Evolutionary conservation across 2,329 filamentous ascomycete species (phyloP).

Genomic region (Harringtonia lauricola): DNA sequence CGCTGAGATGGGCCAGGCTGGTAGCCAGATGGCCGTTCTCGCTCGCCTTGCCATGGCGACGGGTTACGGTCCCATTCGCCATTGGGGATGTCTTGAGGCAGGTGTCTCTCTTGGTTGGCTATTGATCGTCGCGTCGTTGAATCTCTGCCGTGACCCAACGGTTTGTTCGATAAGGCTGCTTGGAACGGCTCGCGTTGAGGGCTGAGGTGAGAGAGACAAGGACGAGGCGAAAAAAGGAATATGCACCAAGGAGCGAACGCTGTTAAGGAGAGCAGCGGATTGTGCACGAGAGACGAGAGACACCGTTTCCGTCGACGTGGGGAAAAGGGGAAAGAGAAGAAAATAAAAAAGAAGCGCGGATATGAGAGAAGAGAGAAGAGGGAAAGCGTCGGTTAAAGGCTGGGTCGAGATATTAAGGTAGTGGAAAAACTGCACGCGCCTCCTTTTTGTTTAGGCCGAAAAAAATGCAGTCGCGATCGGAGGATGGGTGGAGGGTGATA

Average conservation of each 20-base stretch:
- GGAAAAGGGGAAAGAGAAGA: no score
- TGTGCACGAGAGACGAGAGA: no score
- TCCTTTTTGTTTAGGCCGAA: background rate
- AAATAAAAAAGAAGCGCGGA: background rate
- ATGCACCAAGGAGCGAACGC: background rate
- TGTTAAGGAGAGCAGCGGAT: no score
- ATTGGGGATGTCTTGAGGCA: background rate
- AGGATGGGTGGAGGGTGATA: no score
- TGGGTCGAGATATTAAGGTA: background rate
- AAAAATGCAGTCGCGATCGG: no score
- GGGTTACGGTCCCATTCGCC: slow-evolving; percentile 17
- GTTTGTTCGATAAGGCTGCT: no score
- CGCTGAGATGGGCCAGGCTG: slow-evolving; percentile 33
- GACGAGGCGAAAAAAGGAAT: background rate
- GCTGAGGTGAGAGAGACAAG: background rate
- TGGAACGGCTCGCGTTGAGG: no score
- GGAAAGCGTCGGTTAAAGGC: background rate
- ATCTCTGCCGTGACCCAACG: no score
- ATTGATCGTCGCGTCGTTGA: no score
- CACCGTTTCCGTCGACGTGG: no score
- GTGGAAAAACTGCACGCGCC: no score
- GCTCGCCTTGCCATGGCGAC: slow-evolving; percentile 45
- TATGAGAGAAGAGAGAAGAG: background rate
- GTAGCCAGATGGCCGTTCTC: slow-evolving; percentile 42
- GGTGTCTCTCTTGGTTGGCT: no score